phyloP scores from a whole-genome alignment of 78 protist genomes.

The Dictyostelium citrinum region DNA sequence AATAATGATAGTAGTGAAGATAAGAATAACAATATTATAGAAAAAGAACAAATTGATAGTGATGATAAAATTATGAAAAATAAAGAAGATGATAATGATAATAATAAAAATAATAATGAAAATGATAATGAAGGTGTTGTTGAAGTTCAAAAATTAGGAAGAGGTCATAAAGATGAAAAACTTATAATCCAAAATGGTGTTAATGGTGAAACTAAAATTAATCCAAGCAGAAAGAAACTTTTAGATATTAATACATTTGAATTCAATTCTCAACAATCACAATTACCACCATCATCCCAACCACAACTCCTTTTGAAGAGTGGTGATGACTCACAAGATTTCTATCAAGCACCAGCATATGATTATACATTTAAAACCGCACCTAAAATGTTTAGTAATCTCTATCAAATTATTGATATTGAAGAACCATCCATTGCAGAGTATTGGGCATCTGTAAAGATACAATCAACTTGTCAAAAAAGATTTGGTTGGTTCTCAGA shows the following conservation, averaged over 20 bases:
- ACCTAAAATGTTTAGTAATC: not conserved
- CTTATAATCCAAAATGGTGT: not conserved
- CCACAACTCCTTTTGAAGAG: not conserved
- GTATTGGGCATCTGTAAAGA: not conserved
- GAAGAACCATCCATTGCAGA: constrained; percentile 1
- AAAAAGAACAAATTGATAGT: not conserved
- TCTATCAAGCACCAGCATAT: not conserved
- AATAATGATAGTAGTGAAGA: too few species aligned
- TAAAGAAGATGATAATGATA: not conserved
- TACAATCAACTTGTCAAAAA: not conserved
- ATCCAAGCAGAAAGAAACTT: not conserved
- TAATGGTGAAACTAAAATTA: not conserved
- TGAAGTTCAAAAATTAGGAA: not conserved
- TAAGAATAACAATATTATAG: too few species aligned
- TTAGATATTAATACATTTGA: constrained; percentile 6
- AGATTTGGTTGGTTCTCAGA: not conserved
- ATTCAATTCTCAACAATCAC: not conserved
- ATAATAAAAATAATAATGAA: not conserved
- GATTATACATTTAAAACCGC: constrained; percentile 15
- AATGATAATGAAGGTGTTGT: not conserved
- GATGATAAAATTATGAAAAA: not conserved
- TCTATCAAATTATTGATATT: constrained; percentile 12
- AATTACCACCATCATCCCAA: not conserved
- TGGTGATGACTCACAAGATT: not conserved
- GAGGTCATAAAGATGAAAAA: not conserved